Evolutionary conservation across 495 filamentous ascomycete genomes (phyloP), one percentile per base, ranked within the genome.

Genomic region (Aspergillus baeticus): DNA sequence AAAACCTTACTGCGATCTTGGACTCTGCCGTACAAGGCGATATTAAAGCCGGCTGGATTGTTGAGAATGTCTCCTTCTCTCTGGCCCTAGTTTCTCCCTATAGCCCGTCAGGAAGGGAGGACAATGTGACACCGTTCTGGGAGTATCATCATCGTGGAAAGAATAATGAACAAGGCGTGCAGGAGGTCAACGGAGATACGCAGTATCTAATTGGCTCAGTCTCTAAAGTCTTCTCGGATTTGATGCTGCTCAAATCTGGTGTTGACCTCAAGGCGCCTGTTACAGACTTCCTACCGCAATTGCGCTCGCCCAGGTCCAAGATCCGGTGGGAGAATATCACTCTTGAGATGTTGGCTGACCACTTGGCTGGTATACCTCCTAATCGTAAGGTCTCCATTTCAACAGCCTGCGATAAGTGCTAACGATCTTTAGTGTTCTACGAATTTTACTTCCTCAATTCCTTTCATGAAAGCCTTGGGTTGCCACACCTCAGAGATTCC

Each of bases 121-220:
- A 35, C 10, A 20, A 42, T 36, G 34, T 17, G 18, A 53, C 37
- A 21, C 54, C 51, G 10, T 18, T 63, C 17, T 63, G 60, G 60
- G 52, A 58, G 18, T 63, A 63, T 36, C 60, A 63, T 34, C 60
- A 63, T n/a, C 60, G 47, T 11, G 55, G 29, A n/a, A 48, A 36
- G 20, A 50, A 51, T 7, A 58, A 59, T 18, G 26, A 42, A 7
- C 44, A 35, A 29, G 51, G 55, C 11, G 26, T 44, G 0, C 5
- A 35, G 6, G 3, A 39, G 4, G 21, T 51, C n/a, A 47, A 47
- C 26, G 56, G 52, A 1, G 52, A 55, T 21, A 50, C 60, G 34
- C 55, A 63, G 41, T 63, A 63, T 21, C 20, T 58, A 46, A 55
- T 63, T 14, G 60, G 60, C 5, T 63, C 60, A 1, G 47, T 63